phyloP scores from a whole-genome alignment of 768 basidiomycete species.

The Candolleomyces efflorescens region DNA sequence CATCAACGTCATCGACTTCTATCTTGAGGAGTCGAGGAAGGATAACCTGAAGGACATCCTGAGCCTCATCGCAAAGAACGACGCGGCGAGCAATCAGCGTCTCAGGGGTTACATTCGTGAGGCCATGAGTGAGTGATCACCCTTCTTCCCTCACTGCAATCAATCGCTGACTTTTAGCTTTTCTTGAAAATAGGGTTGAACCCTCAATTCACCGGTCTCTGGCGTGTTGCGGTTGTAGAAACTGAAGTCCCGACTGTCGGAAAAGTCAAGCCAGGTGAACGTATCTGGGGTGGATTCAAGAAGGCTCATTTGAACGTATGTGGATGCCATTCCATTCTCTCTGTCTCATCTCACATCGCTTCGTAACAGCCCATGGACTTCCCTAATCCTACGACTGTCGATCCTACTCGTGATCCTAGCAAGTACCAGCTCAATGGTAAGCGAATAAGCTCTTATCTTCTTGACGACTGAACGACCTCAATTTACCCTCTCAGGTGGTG shows the following conservation, averaged over 20 bases:
- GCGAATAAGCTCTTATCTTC: neutral
- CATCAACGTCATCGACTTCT: constrained; percentile 51
- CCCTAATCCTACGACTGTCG: constrained; percentile 34
- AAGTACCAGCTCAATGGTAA: constrained; percentile 18
- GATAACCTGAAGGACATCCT: constrained; percentile 36
- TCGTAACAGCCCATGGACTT: constrained; percentile 33
- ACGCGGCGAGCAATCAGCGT: constrained; percentile 27
- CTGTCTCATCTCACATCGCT: neutral
- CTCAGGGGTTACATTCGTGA: constrained; percentile 48
- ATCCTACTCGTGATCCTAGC: constrained; percentile 32
- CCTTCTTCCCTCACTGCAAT: neutral
- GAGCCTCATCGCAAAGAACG: constrained; percentile 27
- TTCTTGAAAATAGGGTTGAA: constrained; percentile 23
- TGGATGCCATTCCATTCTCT: neutral
- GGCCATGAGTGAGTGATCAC: constrained; percentile 42
- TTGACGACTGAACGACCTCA: too few relatives aligned
- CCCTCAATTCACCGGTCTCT: constrained; percentile 40
- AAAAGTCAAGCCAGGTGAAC: constrained; percentile 36
- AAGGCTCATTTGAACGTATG: constrained; percentile 41
- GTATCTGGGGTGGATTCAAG: constrained; percentile 35
- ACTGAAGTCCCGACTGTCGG: constrained; percentile 29
- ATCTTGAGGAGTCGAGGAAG: constrained; percentile 37
- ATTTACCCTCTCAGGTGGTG: constrained; percentile 5
- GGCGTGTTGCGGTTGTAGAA: constrained; percentile 30
- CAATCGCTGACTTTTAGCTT: neutral